phyloP scores from a whole-genome alignment of 306 rosid genomes.

The Cucurbita argyrosperma region DNA sequence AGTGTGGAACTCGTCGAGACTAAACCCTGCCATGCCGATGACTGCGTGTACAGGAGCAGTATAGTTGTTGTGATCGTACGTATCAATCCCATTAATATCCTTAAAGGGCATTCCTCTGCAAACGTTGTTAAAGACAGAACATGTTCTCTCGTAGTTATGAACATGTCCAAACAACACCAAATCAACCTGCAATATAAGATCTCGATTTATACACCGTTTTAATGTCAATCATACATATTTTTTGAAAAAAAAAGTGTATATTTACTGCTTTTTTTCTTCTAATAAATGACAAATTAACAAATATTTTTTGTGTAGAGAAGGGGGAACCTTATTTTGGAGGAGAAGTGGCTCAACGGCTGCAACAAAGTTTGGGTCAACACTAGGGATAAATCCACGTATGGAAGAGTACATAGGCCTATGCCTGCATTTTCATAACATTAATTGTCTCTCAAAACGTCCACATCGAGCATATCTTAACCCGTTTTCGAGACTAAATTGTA shows the following conservation, averaged over 20 bases:
- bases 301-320: neutral
- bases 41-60: constrained; percentile 71
- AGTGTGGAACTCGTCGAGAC: constrained; percentile 28
- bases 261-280: too few species aligned
- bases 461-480: too few species aligned
- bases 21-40: constrained; percentile 86
- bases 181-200: constrained; percentile 39
- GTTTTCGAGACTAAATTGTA: too few species aligned
- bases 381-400: neutral
- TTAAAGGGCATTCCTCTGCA: constrained; percentile 55
- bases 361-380: constrained; percentile 16
- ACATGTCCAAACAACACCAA: constrained; percentile 69
- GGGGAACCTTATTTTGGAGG: constrained; percentile 28
- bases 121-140: constrained; percentile 26
- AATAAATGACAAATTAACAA: too few species aligned
- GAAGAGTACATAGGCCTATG: constrained; percentile 86
- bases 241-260: neutral
- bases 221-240: neutral
- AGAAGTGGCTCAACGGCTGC: constrained; percentile 55
- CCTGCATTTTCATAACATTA: neutral
- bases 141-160: constrained; percentile 80
- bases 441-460: too few species aligned
- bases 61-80: constrained; percentile 48
- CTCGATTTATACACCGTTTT: too few species aligned
- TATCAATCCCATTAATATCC: constrained; percentile 42